Evolutionary conservation across 345 rosid species (phyloP).

Genomic region (Pistacia integerrima): DNA sequence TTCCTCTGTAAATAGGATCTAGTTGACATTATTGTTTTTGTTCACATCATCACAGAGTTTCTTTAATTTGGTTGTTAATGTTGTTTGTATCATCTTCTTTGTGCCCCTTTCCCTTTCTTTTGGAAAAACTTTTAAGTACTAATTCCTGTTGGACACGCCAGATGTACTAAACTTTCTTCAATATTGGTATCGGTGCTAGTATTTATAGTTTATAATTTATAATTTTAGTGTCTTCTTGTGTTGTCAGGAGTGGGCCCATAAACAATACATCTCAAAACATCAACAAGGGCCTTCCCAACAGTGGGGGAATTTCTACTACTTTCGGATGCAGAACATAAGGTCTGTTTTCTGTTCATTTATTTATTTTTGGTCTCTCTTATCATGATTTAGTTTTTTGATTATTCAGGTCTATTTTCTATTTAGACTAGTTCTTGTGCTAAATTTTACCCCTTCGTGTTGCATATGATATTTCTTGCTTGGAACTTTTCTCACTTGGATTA

Average conservation of each 20-base stretch:
- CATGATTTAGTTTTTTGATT: background rate
- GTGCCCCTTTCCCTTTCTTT: too few relatives aligned
- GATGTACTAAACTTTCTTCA: too few relatives aligned
- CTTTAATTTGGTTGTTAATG: background rate
- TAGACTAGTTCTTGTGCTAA: background rate
- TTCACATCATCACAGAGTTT: background rate
- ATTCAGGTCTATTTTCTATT: background rate
- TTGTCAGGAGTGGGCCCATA: constrained; percentile 95
- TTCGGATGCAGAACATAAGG: constrained; percentile 96
- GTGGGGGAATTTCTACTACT: constrained; percentile 97
- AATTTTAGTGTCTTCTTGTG: constrained; percentile 6
- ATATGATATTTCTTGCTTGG: background rate
- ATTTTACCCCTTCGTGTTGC: background rate
- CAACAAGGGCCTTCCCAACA: constrained; percentile 92
- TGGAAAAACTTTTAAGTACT: too few relatives aligned
- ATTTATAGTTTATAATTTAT: background rate
- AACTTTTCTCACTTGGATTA: background rate
- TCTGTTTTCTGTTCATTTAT: constrained; percentile 25
- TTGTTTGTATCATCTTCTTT: too few relatives aligned
- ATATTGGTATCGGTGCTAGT: background rate
- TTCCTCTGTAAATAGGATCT: constrained; percentile 8
- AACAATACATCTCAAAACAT: constrained; percentile 82
- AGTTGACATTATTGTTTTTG: background rate
- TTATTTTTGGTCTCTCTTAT: background rate
- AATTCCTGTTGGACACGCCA: too few relatives aligned